phyloP scores from a whole-genome alignment of 805 yeast species.

The Teunomyces pallodes region DNA sequence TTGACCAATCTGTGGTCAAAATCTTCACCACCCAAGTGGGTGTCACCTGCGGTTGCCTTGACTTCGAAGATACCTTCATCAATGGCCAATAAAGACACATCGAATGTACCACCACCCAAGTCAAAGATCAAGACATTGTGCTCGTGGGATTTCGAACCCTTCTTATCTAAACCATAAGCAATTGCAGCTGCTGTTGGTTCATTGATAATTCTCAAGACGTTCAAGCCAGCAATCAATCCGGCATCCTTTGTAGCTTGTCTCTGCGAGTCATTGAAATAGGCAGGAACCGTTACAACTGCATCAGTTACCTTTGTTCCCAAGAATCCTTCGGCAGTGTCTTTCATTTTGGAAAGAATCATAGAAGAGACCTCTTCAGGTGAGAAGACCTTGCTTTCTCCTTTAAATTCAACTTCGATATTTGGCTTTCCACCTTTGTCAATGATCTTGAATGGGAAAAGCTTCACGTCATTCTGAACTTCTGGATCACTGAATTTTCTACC shows the following conservation, averaged over 20 bases:
- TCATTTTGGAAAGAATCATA: slow-evolving; percentile 90
- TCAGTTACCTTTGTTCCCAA: slow-evolving; percentile 75
- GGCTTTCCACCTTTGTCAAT: slow-evolving; percentile 83
- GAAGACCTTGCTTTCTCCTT: slow-evolving; percentile 82
- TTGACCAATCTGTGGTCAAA: slow-evolving; percentile 86
- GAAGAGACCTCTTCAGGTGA: slow-evolving; percentile 95
- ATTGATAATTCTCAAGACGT: slow-evolving; percentile 42
- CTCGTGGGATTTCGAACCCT: slow-evolving; percentile 54
- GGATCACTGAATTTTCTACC: slow-evolving; percentile 77
- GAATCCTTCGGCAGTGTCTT: slow-evolving; percentile 88
- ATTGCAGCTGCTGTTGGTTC: slow-evolving; percentile 48
- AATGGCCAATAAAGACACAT: slow-evolving; percentile 82
- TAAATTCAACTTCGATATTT: slow-evolving; percentile 78
- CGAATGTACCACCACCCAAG: slow-evolving; percentile 97
- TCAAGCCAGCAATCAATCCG: slow-evolving; percentile 46
- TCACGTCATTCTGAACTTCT: slow-evolving; percentile 74
- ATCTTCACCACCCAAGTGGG: slow-evolving; percentile 98
- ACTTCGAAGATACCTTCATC: slow-evolving; percentile 93
- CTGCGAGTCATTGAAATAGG: slow-evolving; percentile 43
- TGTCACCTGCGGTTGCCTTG: slow-evolving; percentile 92
- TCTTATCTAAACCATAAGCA: slow-evolving; percentile 50
- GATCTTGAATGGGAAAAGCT: slow-evolving; percentile 87
- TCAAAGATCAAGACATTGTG: slow-evolving; percentile 90
- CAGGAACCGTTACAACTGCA: slow-evolving; percentile 45
- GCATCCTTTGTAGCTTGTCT: slow-evolving; percentile 47